Percentiles rank a stretch among this genome's conserved stretches.
These are phyloP conservation scores for Podila minutissima DNA, from an alignment of 192 early-diverging fungal species.

Conservation along the genomic window DNA sequence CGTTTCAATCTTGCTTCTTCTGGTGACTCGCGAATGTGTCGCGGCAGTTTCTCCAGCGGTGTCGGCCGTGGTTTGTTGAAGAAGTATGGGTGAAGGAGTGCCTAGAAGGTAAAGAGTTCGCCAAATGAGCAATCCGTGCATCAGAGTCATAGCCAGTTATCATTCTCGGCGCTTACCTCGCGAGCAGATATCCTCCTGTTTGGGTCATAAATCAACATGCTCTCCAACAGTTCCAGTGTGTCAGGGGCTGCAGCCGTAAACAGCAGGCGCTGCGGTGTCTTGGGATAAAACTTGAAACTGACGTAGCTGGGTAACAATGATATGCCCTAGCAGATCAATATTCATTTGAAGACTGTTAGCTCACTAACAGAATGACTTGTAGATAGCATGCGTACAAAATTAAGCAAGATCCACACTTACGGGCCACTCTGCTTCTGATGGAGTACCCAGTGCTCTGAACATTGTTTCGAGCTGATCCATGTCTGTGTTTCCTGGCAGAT, in stretches of 20 bases:
- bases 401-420: constrained; percentile 27
- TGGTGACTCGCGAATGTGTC: constrained; percentile 50
- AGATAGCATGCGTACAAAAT: background rate
- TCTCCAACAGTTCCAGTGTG: constrained; percentile 86
- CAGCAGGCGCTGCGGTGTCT: constrained; percentile 72
- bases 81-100: constrained; percentile 80
- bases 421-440: constrained; percentile 85
- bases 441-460: constrained; percentile 84
- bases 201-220: constrained; percentile 90
- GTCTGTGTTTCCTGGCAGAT: constrained; percentile 85
- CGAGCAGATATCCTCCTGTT: constrained; percentile 79
- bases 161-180: constrained; percentile 60
- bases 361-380: no score
- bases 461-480: constrained; percentile 81
- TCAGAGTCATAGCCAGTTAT: no score
- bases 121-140: no score
- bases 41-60: constrained; percentile 71
- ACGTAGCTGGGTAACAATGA: constrained; percentile 75
- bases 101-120: constrained; percentile 38
- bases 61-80: constrained; percentile 78
- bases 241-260: constrained; percentile 89
- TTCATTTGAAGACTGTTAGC: background rate
- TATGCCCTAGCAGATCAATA: constrained; percentile 62
- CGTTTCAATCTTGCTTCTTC: constrained; percentile 36
- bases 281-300: constrained; percentile 77